Conservation (phyloP, 2,329 filamentous ascomycete species). For the Trichoderma breve region DNA sequence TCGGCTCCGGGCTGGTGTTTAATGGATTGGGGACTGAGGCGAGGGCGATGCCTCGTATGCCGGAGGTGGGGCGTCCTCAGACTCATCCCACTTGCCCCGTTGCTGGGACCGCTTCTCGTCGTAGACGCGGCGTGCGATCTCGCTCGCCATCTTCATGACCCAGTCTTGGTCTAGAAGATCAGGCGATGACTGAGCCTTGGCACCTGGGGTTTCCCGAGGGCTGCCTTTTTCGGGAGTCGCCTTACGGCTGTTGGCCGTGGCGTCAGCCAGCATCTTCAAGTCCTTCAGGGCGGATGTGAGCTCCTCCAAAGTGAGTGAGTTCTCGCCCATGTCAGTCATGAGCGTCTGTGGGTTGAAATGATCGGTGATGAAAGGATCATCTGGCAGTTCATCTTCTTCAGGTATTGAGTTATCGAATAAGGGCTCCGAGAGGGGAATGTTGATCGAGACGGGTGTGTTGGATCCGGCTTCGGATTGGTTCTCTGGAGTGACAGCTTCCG, state of each 20-base stretch:
- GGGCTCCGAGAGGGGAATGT: slow-evolving; percentile 61
- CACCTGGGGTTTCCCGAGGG: slow-evolving; percentile 27
- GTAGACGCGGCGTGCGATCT: slow-evolving; percentile 83
- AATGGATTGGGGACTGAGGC: slow-evolving; percentile 34
- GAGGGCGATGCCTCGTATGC: slow-evolving; percentile 55
- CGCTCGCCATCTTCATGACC: slow-evolving; percentile 90
- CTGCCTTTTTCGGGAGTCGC: slow-evolving; percentile 13
- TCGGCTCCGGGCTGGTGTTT: slow-evolving; percentile 9
- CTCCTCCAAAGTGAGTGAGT: slow-evolving; percentile 26
- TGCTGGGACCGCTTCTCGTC: slow-evolving; percentile 68
- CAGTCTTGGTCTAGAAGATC: slow-evolving; percentile 76
- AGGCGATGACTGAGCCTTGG: slow-evolving; percentile 34
- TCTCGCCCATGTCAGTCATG: slow-evolving; percentile 25
- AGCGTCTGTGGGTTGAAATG: slow-evolving; percentile 31
- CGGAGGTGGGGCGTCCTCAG: slow-evolving; percentile 58
- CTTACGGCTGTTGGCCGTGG: slow-evolving; percentile 7
- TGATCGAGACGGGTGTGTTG: slow-evolving; percentile 51
- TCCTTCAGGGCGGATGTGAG: slow-evolving; percentile 26
- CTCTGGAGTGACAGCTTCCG: slow-evolving; percentile 52
- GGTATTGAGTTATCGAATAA: slow-evolving; percentile 55
- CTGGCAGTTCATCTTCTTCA: slow-evolving; percentile 57
- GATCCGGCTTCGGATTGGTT: slow-evolving; percentile 49
- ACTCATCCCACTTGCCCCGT: slow-evolving; percentile 44
- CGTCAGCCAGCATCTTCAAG: slow-evolving; percentile 23
- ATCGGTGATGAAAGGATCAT: slow-evolving; percentile 28